These are phyloP conservation scores for Pyricularia sp. DNA, from an alignment of 2,329 filamentous ascomycete genomes.

Conservation along the genomic window DNA sequence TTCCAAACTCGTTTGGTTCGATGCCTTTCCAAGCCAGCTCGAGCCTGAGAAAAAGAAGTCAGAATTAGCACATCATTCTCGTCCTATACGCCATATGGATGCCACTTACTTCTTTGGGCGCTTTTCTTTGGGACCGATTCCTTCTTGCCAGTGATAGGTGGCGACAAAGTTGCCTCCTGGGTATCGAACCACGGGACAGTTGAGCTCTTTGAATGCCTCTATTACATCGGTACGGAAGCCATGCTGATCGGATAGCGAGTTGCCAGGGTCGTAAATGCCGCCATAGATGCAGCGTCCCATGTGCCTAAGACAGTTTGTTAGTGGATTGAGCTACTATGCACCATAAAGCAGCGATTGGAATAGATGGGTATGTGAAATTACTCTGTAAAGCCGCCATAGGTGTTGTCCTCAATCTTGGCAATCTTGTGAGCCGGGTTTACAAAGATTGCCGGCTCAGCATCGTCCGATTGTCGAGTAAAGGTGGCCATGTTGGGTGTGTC, in stretches of 20 bases:
- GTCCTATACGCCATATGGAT: background rate
- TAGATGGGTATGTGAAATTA: constrained; percentile 26
- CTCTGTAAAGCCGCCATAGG: constrained; percentile 81
- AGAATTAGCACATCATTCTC: no score
- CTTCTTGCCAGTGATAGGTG: constrained; percentile 80
- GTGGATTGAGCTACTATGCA: no score
- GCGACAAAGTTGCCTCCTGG: constrained; percentile 79
- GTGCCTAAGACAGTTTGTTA: constrained; percentile 42
- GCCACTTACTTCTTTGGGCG: constrained; percentile 35
- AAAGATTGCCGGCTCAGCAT: constrained; percentile 53
- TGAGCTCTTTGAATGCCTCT: constrained; percentile 60
- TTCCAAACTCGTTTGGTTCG: constrained; percentile 73
- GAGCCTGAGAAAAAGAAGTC: constrained; percentile 29
- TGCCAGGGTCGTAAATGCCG: constrained; percentile 73
- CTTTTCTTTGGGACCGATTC: constrained; percentile 62
- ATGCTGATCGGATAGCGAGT: constrained; percentile 57
- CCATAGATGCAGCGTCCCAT: constrained; percentile 88
- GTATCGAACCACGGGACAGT: constrained; percentile 69
- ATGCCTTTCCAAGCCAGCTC: constrained; percentile 73
- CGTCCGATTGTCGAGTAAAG: constrained; percentile 57
- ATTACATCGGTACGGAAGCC: constrained; percentile 77
- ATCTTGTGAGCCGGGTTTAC: constrained; percentile 56
- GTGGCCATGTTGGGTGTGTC: constrained; percentile 49
- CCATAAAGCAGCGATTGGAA: no score
- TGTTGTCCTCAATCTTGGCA: constrained; percentile 68